Evolutionary conservation across 2,329 filamentous ascomycete species (phyloP).

Genomic region (Apiospora rasikravindrae): DNA sequence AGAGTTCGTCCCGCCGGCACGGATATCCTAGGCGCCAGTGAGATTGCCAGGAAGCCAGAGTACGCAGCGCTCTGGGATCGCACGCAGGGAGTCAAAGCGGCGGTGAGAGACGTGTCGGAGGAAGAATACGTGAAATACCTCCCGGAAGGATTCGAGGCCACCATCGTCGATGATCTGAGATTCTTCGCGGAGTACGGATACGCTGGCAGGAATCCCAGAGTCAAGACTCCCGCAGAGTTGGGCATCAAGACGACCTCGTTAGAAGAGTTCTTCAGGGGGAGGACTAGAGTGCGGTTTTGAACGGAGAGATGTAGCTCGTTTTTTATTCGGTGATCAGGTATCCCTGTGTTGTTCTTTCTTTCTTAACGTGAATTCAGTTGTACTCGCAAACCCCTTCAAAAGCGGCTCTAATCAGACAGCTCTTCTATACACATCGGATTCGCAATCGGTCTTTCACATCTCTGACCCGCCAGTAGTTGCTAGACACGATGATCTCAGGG

Average conservation of each 20-base stretch:
- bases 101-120: conserved; percentile 14
- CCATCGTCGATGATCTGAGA: conserved; percentile 1
- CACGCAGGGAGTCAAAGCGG: conserved; percentile 14
- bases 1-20: conserved; percentile 1
- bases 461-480: conserved; percentile 41
- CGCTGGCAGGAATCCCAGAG: conserved; percentile 9
- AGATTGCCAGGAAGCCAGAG: conserved; percentile 20
- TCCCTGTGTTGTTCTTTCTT: too few relatives aligned
- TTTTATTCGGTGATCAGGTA: too few relatives aligned
- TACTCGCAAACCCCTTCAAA: too few relatives aligned
- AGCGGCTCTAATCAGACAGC: neutral
- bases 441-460: conserved; percentile 2
- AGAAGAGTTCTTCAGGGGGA: conserved; percentile 16
- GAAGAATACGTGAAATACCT: conserved; percentile 16
- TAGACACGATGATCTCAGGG: conserved; percentile 42
- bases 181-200: conserved; percentile 20
- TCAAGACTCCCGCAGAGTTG: conserved; percentile 21
- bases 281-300: conserved; percentile 19
- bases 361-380: too few relatives aligned
- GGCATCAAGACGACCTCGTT: conserved; percentile 9
- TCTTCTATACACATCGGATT: neutral
- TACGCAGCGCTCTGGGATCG: conserved; percentile 21
- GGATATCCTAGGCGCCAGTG: conserved; percentile 18
- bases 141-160: neutral
- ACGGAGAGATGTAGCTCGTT: neutral